These are phyloP conservation scores for Pseudozyma sp. DNA, from an alignment of 1,284 basidiomycete genomes.

Conservation along the genomic window DNA sequence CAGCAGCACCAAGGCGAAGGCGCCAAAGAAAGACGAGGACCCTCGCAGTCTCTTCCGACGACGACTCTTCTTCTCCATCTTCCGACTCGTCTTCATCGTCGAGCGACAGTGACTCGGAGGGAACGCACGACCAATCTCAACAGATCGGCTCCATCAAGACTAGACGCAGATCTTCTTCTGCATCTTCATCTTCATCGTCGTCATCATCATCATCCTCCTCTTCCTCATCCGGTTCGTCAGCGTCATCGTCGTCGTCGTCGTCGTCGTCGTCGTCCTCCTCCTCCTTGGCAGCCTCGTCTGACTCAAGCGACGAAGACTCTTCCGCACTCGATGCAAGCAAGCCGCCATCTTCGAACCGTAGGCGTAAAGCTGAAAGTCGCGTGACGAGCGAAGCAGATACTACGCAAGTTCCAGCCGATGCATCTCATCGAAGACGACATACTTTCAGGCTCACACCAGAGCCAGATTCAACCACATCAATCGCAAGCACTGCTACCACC, in stretches of 20 bases:
- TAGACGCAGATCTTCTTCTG: not conserved
- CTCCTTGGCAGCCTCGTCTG: conserved; percentile 8
- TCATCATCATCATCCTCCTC: conserved; percentile 4
- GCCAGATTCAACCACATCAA: not conserved
- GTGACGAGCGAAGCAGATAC: not conserved
- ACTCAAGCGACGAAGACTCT: conserved; percentile 12
- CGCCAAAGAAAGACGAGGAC: conserved; percentile 46
- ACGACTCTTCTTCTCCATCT: conserved; percentile 40
- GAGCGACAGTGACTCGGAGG: conserved; percentile 16
- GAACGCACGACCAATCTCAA: not conserved
- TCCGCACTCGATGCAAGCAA: conserved; percentile 6
- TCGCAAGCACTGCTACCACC: not conserved
- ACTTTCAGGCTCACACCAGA: conserved; percentile 34
- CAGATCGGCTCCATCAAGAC: too few relatives aligned
- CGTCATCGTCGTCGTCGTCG: conserved; percentile 19
- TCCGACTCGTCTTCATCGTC: conserved; percentile 21
- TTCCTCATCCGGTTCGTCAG: conserved; percentile 11
- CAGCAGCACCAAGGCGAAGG: conserved; percentile 20
- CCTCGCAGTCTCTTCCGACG: conserved; percentile 32
- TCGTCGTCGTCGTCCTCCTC: conserved; percentile 11
- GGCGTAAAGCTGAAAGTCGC: not conserved
- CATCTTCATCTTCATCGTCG: conserved; percentile 7
- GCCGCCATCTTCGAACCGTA: not conserved
- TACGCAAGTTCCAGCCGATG: not conserved
- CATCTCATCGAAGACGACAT: conserved; percentile 8